Evolutionary conservation across 352 stramenopile genomes (phyloP), one percentile per base, ranked within the genome.

Genomic region (Aphanomyces cochlioides): DNA sequence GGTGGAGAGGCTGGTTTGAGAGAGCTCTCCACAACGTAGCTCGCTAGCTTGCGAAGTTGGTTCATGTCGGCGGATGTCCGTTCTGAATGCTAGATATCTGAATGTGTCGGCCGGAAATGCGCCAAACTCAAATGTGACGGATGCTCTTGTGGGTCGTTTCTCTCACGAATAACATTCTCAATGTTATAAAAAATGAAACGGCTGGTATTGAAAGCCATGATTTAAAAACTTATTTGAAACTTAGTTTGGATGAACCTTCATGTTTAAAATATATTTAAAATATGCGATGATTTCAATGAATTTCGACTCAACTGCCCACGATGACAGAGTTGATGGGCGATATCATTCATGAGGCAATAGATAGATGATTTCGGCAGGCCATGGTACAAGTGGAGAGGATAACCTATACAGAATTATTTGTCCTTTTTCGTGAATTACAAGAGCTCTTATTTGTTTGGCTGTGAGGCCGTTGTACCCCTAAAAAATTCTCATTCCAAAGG

Each of bases 21-120:
- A 12, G 39, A 56, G 12, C 39, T 54, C 6, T 67, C 59, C 59
- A 67, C 59, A 21, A 67, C 59, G 19, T 67, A 67, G 41, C 59
- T 67, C 3, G 59, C 59, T 12, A 67, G 59, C 59, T 48, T 47
- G 4, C 59, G 37, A 15, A 67, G 59, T 34, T 67, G 59, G 40
- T 67, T 67, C 59, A 67, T 67, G 57, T 10, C 15, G 7, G 5
- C 28, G 6, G 13, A 4, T 13, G 19, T 37, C 19, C 43, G 19
- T 39, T 37, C 37, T 39, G 5, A n/a, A n/a, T 40, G 54, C 19
- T 40, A 37, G 54, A 41, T 37, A 39, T 41, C 17, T 40, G 13
- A 7, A 12, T 28, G 50, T 28, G 15, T 58, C 13, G 15, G 15
- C 19, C 21, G 57, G 13, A 47, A 17, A 41, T 47, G 28, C 38